Conservation (phyloP, 441 rosid genomes). For the Euphorbia schlechtendalii region DNA sequence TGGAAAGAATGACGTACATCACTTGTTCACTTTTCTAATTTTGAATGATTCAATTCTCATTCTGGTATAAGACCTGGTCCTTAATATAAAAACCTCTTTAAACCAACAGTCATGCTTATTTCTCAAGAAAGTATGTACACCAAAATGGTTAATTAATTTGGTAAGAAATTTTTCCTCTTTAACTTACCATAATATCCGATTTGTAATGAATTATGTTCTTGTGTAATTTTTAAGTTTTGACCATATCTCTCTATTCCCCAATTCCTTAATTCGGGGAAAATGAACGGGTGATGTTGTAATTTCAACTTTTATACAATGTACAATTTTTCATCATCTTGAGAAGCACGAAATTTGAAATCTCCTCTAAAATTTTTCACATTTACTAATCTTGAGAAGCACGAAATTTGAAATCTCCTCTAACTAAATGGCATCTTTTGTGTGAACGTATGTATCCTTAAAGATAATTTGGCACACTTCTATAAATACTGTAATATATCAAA, state of each 20-base stretch:
- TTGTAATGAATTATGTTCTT: constrained; percentile 13
- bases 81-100: no score
- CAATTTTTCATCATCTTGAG: neutral
- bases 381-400: neutral
- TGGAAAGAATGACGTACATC: no score
- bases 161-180: constrained; percentile 11
- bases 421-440: neutral
- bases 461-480: no score
- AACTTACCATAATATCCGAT: constrained; percentile 12
- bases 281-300: neutral
- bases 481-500: no score
- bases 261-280: neutral
- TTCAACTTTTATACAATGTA: neutral
- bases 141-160: neutral
- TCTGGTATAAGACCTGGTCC: no score
- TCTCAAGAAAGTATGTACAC: neutral
- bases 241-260: neutral
- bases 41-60: no score
- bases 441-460: no score
- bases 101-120: neutral
- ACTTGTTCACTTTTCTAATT: no score
- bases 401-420: neutral
- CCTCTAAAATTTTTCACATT: no score
- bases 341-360: neutral
- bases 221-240: neutral